These are phyloP conservation scores for Euryodendron excelsum DNA, from an alignment of 148 eudicot species.

Conservation along the genomic window DNA sequence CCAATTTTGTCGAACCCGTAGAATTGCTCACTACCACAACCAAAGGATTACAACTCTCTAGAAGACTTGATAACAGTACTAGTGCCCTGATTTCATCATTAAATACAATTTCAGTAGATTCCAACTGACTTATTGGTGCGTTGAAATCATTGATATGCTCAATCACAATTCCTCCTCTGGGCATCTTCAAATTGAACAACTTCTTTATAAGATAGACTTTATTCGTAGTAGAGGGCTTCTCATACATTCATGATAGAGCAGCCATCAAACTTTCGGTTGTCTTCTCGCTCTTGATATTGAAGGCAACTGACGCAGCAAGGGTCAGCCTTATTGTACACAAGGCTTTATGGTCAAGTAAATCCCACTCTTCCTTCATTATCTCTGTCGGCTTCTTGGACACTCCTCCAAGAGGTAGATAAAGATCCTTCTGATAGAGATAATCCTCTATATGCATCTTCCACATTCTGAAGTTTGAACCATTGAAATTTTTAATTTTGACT, in stretches of 20 bases:
- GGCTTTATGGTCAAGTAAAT: neutral
- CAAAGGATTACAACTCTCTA: neutral
- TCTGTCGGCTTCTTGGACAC: neutral
- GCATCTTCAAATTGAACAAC: too few species aligned
- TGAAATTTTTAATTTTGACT: too few species aligned
- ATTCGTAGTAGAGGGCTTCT: neutral
- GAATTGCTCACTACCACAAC: neutral
- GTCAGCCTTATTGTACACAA: neutral
- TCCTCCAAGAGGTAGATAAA: neutral
- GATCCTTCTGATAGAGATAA: neutral
- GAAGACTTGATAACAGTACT: neutral
- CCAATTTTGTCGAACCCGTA: neutral
- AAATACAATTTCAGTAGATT: neutral
- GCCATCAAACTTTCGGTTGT: neutral
- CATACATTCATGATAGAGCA: neutral
- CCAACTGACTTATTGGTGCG: neutral
- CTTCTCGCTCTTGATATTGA: constrained; percentile 3
- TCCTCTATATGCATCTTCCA: neutral
- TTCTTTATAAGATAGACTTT: neutral
- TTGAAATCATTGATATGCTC: constrained; percentile 3
- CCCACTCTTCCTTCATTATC: neutral
- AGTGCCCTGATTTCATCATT: neutral
- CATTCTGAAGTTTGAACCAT: too few species aligned
- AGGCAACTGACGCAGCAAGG: neutral
- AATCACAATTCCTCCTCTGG: neutral